Conservation (phyloP, 306 rosid species). For the Carpinus fangiana region DNA sequence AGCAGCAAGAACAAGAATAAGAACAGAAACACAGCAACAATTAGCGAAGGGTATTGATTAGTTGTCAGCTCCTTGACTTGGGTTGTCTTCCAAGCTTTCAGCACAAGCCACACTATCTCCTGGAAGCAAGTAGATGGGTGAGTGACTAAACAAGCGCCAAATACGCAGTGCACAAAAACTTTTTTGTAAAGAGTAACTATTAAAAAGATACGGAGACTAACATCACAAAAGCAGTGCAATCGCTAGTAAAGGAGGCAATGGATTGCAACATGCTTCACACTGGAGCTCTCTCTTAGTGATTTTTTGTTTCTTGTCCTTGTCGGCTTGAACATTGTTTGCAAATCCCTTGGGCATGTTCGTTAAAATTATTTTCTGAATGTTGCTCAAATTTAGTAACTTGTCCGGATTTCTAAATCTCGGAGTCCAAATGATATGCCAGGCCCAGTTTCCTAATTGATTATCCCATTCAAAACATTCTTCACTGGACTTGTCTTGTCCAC, state of each 20-base stretch:
- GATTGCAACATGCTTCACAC: not conserved
- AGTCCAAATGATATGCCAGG: not conserved
- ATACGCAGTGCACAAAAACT: too few species aligned
- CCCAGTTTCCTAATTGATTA: not conserved
- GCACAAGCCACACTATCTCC: too few species aligned
- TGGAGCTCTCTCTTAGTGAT: not conserved
- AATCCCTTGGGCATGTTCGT: not conserved
- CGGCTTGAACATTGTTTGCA: not conserved
- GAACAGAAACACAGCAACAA: too few species aligned
- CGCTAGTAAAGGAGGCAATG: not conserved
- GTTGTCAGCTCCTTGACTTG: too few species aligned
- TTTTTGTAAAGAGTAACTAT: too few species aligned
- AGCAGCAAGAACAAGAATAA: too few species aligned
- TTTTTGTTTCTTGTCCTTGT: not conserved
- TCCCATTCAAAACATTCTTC: not conserved
- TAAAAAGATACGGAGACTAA: too few species aligned
- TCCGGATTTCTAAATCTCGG: too few species aligned
- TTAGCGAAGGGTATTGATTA: too few species aligned
- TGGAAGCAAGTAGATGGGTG: too few species aligned
- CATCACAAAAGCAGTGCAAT: not conserved
- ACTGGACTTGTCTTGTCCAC: not conserved
- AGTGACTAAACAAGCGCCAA: too few species aligned
- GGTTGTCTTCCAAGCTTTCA: too few species aligned
- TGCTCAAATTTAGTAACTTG: not conserved
- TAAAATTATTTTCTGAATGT: not conserved